Base-by-base conservation (phyloP, 2,329 filamentous ascomycete genomes). In the Thermothelomyces thermophilus region DNA sequence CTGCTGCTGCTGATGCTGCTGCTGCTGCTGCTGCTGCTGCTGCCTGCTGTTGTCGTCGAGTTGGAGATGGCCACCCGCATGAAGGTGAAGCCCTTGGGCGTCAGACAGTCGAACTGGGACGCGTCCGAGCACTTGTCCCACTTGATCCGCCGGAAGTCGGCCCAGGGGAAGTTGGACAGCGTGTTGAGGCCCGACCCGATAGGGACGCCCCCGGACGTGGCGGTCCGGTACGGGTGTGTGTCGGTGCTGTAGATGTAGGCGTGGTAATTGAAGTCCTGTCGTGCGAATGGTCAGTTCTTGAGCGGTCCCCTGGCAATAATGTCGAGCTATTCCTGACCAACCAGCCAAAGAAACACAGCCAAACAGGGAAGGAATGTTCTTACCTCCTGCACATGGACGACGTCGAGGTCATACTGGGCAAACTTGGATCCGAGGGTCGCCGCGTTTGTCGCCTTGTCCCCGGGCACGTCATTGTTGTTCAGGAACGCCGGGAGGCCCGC, bases 51-150 rank as follows among this genome's bases (percentile, higher is more conserved):
- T n/a, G n/a, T n/a, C n/a, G 33, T 19, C 14, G 74, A 74, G 31
- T 71, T 68, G 8, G 70, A 72, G 13, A 84, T 57, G 17, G 70
- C 65, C 35, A 76, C 64, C 11, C 80, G 75, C 80, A 86, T 84
- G 41, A 80, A 80, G 1, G 81, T 84, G 63, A 84, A 85, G 13
- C 83, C 83, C 64, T 86, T 86, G 19, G 81, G 83, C 0, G 82
- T 85, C 54, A 85, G 66, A 61, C 83, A 86, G 63, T 86, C 83
- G 1, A 63, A 59, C 0, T 72, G 73, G 0, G 75, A 78, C 31
- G 73, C 72, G 59, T 78, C 64, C 51, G 75, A 79, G 66, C 82
- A 84, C 2, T 62, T 68, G 20, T 70, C 64, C 81, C 83, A 86
- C 59, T 81, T 79, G 42, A 74, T 66, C 13, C 82, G 75, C 37